Base-by-base conservation (phyloP, 371 early-diverging fungal species). In the Rhizopus sp. region DNA sequence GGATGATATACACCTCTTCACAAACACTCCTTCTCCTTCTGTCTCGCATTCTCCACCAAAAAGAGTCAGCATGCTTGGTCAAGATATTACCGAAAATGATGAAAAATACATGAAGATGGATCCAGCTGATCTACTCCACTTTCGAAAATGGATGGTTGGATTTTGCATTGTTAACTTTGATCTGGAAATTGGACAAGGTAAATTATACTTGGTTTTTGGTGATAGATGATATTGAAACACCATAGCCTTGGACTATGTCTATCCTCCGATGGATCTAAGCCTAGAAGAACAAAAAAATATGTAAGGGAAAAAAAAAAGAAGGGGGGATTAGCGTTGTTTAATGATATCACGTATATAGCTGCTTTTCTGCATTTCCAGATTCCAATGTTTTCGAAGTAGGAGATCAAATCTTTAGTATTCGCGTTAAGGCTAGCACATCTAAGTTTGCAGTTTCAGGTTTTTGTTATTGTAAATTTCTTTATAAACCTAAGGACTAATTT, bases 291-390 rank as follows among this genome's bases (percentile, higher is more conserved):
- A 83, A 38, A 92, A 92, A 42, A 94, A 90, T 37, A 90, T 97
- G 88, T 89, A 82, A 64, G 77, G 23, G 6, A 10, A 10, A 12
- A 41, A 41, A 2, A 23, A 23, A 23, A 41, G 2, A 5, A 29
- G 23, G 47, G 31, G 17, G 32, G 16, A 33, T 16, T 50, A 29
- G 39, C 51, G 10, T 32, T 37, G 29, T 39, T 31, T 56, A 41
- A 35, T 30, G 13, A 48, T 46, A 29, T 63, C 38, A 3, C 29
- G 15, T 16, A 34, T 13, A 16, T 63, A 92, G 93, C 42, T 87
- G 93, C 66, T 97, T 95, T 79, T 92, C 95, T 7, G 91, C 96
- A 4, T 95, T 97, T 72, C 98, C 98, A 1, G 98, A 97, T 81
- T 93, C 95, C 15, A 93, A 95, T 57, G 87, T 89, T 13, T 86